A percentile compares a stretch with the other conserved stretches of the same genome.
Conservation (phyloP, 768 basidiomycete genomes). For the Tephrocybe sp. region DNA sequence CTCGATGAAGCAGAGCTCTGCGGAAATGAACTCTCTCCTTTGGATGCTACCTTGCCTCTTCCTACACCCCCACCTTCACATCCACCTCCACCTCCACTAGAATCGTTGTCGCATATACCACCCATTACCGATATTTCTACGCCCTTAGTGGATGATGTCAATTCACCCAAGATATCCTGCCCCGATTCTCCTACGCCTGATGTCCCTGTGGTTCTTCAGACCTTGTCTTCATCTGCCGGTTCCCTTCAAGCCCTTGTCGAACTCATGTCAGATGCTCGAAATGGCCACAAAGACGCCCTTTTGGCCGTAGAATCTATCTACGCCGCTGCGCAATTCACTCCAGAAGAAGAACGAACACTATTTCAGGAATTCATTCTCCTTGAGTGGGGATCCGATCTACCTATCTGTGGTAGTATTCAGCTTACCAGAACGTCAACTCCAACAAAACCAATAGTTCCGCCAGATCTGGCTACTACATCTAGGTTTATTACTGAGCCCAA, state of each 20-base stretch:
- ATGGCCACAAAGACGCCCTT: background rate
- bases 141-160: background rate
- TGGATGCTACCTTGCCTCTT: background rate
- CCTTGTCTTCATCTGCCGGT: background rate
- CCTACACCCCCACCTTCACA: slow-evolving; percentile 3
- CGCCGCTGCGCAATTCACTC: background rate
- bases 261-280: slow-evolving; percentile 1
- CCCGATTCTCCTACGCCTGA: background rate
- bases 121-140: no score
- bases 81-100: background rate
- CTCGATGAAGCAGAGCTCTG: background rate
- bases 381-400: no score
- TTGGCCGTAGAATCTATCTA: background rate
- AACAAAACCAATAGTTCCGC: no score
- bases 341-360: background rate
- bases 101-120: no score
- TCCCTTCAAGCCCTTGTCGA: background rate
- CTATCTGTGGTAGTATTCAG: no score
- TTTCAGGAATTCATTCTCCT: slow-evolving; percentile 21
- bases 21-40: background rate
- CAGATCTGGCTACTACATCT: no score
- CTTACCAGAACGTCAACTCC: no score
- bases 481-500: no score
- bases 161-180: no score
- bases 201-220: background rate